Evolutionary conservation across 1,284 basidiomycete species (phyloP), one percentile per base, ranked within the genome.

Genomic region (Kalmanozyma brasiliensis): DNA sequence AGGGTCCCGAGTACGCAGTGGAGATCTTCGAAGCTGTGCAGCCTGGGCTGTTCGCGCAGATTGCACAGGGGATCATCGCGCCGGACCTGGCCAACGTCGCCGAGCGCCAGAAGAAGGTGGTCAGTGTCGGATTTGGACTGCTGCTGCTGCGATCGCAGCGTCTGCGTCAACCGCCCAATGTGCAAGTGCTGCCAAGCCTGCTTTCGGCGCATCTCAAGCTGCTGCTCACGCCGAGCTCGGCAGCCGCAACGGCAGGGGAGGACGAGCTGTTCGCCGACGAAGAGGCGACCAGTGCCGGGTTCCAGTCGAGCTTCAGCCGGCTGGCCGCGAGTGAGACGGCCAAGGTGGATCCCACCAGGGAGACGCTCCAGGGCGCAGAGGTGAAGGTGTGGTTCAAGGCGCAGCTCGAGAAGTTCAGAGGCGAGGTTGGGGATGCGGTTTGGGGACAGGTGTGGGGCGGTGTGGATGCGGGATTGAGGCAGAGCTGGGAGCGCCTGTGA

Each of bases 281-380:
- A 79, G 95, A 90, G 8, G 88, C 89, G 4, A 24, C 46, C 2
- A 24, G 48, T 0, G 43, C 49, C 2, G 33, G 93, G 0, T 98
- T 97, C 84, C 95, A 98, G 82, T 91, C 91, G 0, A 89, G 90
- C 2, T 98, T 95, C 84, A 94, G 93, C 51, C 88, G 90, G 42
- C 87, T 98, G 10, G 93, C 92, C 0, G 92, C 95, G 0, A 90
- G 91, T 14, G 63, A 71, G 36, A 59, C 55, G 33, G 32, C 20
- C 2, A 46, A 35, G 6, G n/a, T 22, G 6, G 67, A 65, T 17
- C 37, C 38, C 3, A 59, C 59, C 0, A 13, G 17, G 7, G n/a
- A 0, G 1, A 29, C 51, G 10, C 29, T 62, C n/a, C 17, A 38
- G 16, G 33, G 49, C 6, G 11, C 13, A 8, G 51, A 62, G 19